These are phyloP conservation scores for Leptographium galeiforme DNA, from an alignment of 2,329 filamentous ascomycete species.

Conservation along the genomic window DNA sequence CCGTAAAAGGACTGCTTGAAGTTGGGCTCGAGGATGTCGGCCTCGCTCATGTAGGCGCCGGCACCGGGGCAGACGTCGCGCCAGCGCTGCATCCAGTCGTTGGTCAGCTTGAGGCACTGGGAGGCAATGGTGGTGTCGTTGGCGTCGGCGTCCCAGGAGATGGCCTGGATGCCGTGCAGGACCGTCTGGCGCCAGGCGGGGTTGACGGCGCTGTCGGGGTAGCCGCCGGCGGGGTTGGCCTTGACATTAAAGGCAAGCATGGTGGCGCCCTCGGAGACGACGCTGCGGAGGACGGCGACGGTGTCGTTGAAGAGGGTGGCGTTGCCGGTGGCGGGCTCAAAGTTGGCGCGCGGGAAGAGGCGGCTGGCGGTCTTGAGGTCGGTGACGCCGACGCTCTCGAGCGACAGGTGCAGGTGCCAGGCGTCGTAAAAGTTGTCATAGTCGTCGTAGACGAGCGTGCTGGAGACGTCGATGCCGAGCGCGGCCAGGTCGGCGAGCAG, in stretches of 20 bases:
- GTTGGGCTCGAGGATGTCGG: slow-evolving; percentile 19
- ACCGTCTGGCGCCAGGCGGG: slow-evolving; percentile 33
- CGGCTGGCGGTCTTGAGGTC: slow-evolving; percentile 15
- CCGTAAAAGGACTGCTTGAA: slow-evolving; percentile 23
- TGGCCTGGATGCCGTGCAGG: slow-evolving; percentile 22
- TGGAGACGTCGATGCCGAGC: slow-evolving; percentile 12
- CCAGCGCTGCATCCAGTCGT: slow-evolving; percentile 19
- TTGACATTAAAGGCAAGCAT: slow-evolving; percentile 28
- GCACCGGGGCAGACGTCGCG: slow-evolving; percentile 18
- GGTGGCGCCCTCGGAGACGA: slow-evolving; percentile 25
- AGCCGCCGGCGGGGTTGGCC: slow-evolving; percentile 11
- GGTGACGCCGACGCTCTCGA: slow-evolving; percentile 23
- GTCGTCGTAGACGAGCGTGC: slow-evolving; percentile 10
- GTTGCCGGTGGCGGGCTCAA: slow-evolving; percentile 17
- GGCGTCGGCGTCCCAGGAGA: slow-evolving; percentile 12
- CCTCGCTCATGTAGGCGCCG: slow-evolving; percentile 27
- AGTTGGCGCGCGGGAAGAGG: slow-evolving; percentile 17
- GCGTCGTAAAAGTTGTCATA: slow-evolving; percentile 32
- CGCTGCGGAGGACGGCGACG: slow-evolving; percentile 20
- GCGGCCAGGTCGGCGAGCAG: slow-evolving; percentile 13
- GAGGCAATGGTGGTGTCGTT: slow-evolving; percentile 9
- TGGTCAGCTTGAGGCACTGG: slow-evolving; percentile 14
- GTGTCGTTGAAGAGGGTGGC: slow-evolving; percentile 17
- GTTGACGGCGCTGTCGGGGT: slow-evolving; percentile 29
- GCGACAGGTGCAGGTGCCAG: slow-evolving; percentile 19